phyloP scores from a whole-genome alignment of 208 protist species.

The Trypanosoma vivax region DNA sequence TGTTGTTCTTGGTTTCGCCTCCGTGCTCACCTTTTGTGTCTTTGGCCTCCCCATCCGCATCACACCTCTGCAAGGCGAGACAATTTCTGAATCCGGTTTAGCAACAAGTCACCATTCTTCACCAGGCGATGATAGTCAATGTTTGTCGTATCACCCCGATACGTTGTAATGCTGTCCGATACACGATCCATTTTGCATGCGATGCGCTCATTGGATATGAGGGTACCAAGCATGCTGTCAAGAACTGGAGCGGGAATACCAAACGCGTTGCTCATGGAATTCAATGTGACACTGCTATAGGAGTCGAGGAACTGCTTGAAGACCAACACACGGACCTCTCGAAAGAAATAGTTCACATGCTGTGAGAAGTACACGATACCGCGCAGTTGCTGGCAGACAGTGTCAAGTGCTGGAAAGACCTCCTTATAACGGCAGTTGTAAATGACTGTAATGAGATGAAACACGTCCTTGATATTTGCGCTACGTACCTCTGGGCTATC shows the following conservation, averaged over 20 bases:
- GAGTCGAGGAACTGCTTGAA: slow-evolving; percentile 99
- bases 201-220: slow-evolving; percentile 95
- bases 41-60: background rate
- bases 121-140: slow-evolving; percentile 94
- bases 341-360: slow-evolving; percentile 95
- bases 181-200: slow-evolving; percentile 98
- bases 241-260: slow-evolving; percentile 86
- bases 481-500: slow-evolving; percentile 90
- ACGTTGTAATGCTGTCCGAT: slow-evolving; percentile 94
- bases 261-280: slow-evolving; percentile 95
- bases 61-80: slow-evolving; percentile 93
- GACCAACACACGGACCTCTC: slow-evolving; percentile 95
- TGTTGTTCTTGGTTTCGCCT: background rate
- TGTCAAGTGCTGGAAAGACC: slow-evolving; percentile 90
- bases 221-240: slow-evolving; percentile 94
- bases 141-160: slow-evolving; percentile 94
- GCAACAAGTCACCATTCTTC: slow-evolving; percentile 95
- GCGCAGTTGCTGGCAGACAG: slow-evolving; percentile 87
- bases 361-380: slow-evolving; percentile 87
- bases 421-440: slow-evolving; percentile 95
- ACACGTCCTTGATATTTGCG: slow-evolving; percentile 84
- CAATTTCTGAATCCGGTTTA: slow-evolving; percentile 98
- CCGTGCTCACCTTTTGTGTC: background rate
- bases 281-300: slow-evolving; percentile 95
- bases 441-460: slow-evolving; percentile 85